Percentiles rank a stretch among this genome's conserved stretches.
Evolutionary conservation across 768 basidiomycete species (phyloP).

Genomic region (Crucibulum laeve): DNA sequence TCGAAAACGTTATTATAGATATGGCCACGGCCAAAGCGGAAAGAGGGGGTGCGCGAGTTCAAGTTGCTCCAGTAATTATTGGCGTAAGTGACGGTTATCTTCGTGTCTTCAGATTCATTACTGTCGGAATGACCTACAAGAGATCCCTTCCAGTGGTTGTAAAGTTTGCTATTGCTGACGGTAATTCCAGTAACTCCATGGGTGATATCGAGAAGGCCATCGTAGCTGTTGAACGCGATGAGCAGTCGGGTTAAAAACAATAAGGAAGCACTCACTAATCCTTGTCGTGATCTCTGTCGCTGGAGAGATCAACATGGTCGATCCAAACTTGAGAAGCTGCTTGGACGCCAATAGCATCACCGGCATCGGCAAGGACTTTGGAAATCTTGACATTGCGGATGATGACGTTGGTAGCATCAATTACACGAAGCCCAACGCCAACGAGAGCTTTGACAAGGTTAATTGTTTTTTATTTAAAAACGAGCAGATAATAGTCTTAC

Average conservation of each 20-base stretch:
- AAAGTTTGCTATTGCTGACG: slow-evolving; percentile 32
- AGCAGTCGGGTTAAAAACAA: neutral
- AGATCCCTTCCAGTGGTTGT: slow-evolving; percentile 36
- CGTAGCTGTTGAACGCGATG: slow-evolving; percentile 25
- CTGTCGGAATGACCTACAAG: slow-evolving; percentile 39
- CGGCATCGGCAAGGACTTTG: slow-evolving; percentile 39
- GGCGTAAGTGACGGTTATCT: slow-evolving; percentile 38
- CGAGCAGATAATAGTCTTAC: slow-evolving; percentile 15
- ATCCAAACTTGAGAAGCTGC: slow-evolving; percentile 34
- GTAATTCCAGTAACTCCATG: slow-evolving; percentile 37
- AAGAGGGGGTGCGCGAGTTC: slow-evolving; percentile 41
- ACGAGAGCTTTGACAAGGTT: slow-evolving; percentile 30
- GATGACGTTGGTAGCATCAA: slow-evolving; percentile 39
- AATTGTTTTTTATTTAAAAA: neutral
- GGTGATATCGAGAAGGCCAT: slow-evolving; percentile 39
- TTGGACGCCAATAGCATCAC: slow-evolving; percentile 43
- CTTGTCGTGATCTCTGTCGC: slow-evolving; percentile 40
- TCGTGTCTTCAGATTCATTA: slow-evolving; percentile 31
- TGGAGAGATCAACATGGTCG: slow-evolving; percentile 38
- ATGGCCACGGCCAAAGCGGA: slow-evolving; percentile 42
- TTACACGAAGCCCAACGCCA: slow-evolving; percentile 41
- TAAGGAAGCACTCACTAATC: slow-evolving; percentile 19
- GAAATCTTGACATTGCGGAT: slow-evolving; percentile 46
- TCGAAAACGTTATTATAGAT: slow-evolving; percentile 43
- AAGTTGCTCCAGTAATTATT: slow-evolving; percentile 37